Evolutionary conservation across 1,139 yeast species (phyloP), one percentile per base, ranked within the genome.

Genomic region (Saccharomyces hybrid): DNA sequence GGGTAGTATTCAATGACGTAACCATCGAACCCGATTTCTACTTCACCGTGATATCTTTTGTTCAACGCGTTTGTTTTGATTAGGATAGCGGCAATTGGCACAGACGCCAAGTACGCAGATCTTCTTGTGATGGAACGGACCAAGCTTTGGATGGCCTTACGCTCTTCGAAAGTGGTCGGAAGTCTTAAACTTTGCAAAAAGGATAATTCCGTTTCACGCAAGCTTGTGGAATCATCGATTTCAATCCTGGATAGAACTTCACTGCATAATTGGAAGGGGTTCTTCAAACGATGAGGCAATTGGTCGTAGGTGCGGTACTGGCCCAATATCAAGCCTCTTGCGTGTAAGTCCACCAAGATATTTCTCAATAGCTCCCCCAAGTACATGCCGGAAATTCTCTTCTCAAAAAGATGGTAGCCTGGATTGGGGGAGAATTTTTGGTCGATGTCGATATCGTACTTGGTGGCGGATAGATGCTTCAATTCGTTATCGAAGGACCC

Each of bases 11-110:
- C 96, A 53, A 90, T 86, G 55, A 91, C 95, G 13, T 97, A 85
- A 28, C 99, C 99, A 70, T 93, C 99, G 58, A 91, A 90, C 53
- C 97, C 98, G 63, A 91, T 80, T 71, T 91, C 97, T 55, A 90
- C 88, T 62, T 82, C 88, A 58, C 78, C 81, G 58, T 81, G 81
- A 62, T 79, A 82, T 57, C 82, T 78, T 62, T 73, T 72, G 51
- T 77, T 75, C 56, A 84, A 71, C 0, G 84, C 82, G 52, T 76
- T 76, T 2, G 86, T 81, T 70, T 80, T 81, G 54, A 77, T 70
- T 53, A 82, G 67, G 53, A 91, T 79, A 3, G 95, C 97, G 26
- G 96, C 93, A 57, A 91, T 76, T 52, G 97, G 97, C 49, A 90
- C 84, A 19, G 96, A 90, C 2, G 96, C 81, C 55, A 91, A 78